Evolutionary conservation across 1,284 basidiomycete species (phyloP).

Genomic region (Wallemia ichthyophaga): DNA sequence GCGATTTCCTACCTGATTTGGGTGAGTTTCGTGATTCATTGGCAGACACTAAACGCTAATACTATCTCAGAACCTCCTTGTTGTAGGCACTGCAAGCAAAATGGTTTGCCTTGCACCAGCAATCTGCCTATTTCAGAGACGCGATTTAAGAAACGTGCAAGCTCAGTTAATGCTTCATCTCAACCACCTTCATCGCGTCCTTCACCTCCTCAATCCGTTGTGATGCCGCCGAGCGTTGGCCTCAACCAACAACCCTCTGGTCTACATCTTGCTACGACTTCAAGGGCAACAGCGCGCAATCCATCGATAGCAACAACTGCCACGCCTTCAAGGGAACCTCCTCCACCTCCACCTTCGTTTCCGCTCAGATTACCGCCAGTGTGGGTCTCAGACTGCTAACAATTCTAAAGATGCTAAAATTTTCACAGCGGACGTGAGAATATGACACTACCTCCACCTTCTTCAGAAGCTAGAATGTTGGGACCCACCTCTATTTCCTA

Average conservation of each 20-base stretch:
- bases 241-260: too few species aligned
- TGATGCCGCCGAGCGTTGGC: too few species aligned
- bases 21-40: neutral
- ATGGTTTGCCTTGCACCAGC: neutral
- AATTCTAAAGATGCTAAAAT: too few species aligned
- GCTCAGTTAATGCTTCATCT: neutral
- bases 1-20: neutral
- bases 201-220: neutral
- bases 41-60: too few species aligned
- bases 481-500: neutral
- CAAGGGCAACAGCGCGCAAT: too few species aligned
- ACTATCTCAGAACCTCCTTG: neutral
- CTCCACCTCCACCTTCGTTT: neutral
- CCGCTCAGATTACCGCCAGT: neutral
- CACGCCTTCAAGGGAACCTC: too few species aligned
- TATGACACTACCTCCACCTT: neutral
- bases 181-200: neutral
- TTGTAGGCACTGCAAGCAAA: neutral
- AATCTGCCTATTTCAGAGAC: neutral
- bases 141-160: neutral
- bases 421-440: neutral
- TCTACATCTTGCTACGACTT: too few species aligned
- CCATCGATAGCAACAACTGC: too few species aligned
- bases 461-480: neutral
- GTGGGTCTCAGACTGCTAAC: neutral